Base-by-base conservation (phyloP, 768 basidiomycete genomes). In the Naganishia friedmannii region DNA sequence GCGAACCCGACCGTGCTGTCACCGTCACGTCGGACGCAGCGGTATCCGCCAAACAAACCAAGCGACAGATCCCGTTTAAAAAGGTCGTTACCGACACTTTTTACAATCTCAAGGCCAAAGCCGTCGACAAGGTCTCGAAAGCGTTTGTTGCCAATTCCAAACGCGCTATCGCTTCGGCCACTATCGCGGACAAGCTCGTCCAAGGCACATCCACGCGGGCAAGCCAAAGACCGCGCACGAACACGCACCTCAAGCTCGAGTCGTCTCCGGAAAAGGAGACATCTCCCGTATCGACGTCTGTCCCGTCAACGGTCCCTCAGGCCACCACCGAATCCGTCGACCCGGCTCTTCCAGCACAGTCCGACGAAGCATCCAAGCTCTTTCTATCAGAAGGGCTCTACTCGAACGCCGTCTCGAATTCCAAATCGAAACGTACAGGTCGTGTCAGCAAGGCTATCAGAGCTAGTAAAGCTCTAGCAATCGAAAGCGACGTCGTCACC, bases 331-430 rank as follows among this genome's bases (percentile, higher is more conserved):
- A 45, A 45, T 29, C 60, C 15, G 39, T 26, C 60, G 37, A 42
- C 19, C 39, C 60, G 26, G 26, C 60, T 12, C 57, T 4, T 21
- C 60, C 60, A 63, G 26, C 60, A 34, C 26, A 42, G 19, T 1
- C 60, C 9, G 60, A 26, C 29, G n/a, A 23, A 32, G n/a, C 31
- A 15, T 34, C 57, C 37, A 63, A 63, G 60, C 23, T 26, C 39
- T 63, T 63, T 34, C 26, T 63, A 17, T 42, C 37, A 21, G 60
- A 63, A 45, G 60, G 60, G 12, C 60, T 63, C 60, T 63, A 34
- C 60, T 63, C 60, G 15, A 63, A 63, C 60, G 60, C 42, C 60
- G 60, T 63, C 26, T 63, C 60, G 3, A 37, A 63, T 26, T 34
- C 60, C 37, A 63, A 63, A 26, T 63, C 60, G 13, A 63, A 63